Base-by-base conservation (phyloP, 2,329 filamentous ascomycete genomes). In the Talaromyces verruculosus region DNA sequence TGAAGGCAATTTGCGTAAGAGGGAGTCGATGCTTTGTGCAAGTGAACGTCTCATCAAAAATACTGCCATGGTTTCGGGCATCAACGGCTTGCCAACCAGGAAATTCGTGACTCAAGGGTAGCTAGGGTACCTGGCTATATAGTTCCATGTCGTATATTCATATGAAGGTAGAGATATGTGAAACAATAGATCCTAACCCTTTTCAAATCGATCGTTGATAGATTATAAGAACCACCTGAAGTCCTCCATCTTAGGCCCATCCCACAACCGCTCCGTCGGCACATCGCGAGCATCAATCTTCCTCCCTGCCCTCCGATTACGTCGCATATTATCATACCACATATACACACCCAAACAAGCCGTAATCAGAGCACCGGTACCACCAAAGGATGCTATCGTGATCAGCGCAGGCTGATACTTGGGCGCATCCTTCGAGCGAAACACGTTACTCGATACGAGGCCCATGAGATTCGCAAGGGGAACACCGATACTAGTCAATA, bases 391-490 rank as follows among this genome's bases (percentile, higher is more conserved):
- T 0, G 71, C 72, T 1, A 78, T 89, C 0, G 88, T 89, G 43
- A 87, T 84, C 49, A 91, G 76, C 0, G 89, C 89, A 0, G 88
- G 88, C 63, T 85, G 80, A 71, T 91, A 91, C 71, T 89, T 86
- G 0, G 89, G 89, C 10, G 83, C 84, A 72, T 90, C 87, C 70
- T 88, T 77, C 45, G 82, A 80, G 17, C 84, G 81, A 77, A 91
- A 91, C 66, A 91, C 88, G 71, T 92, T 91, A 68, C 84, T 87
- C 33, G 83, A 83, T 0, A 92, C 87, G 0, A 92, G 79, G 3
- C 89, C 90, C 88, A 93, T 93, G 41, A 92, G 75, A 69, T 93
- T 93, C 3, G 90, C 91, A 10, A 91, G 75, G 0, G 91, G 90
- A 0, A 93, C 90, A 28, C 88, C 89, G 19, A 93, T 84, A 33